These are phyloP conservation scores for Aquilaria agallochum DNA, from an alignment of 441 rosid genomes.

Conservation along the genomic window DNA sequence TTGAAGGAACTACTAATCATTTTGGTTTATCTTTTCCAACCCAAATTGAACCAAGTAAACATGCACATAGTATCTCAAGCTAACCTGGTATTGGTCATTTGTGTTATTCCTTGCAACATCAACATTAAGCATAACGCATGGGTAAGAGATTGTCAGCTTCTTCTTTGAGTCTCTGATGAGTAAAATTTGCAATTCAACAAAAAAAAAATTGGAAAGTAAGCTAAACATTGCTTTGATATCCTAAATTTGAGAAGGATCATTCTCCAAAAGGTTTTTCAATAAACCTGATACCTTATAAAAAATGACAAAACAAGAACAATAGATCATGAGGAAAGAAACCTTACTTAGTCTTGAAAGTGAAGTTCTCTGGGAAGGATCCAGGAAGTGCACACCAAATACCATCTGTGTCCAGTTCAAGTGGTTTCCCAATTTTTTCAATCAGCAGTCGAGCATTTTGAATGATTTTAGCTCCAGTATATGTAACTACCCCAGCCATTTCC, in stretches of 20 bases:
- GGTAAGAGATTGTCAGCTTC: conserved; percentile 92
- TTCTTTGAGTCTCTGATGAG: conserved; percentile 75
- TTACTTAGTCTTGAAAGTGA: conserved; percentile 91
- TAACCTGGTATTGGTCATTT: conserved; percentile 97
- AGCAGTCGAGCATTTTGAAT: conserved; percentile 97
- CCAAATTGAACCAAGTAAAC: neutral
- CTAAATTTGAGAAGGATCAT: neutral
- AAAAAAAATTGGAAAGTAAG: conserved; percentile 6
- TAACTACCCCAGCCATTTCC: conserved; percentile 99
- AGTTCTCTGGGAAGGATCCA: conserved; percentile 96
- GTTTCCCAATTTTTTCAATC: conserved; percentile 96
- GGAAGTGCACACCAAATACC: conserved; percentile 99
- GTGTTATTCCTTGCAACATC: conserved; percentile 97
- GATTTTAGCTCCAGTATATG: conserved; percentile 99
- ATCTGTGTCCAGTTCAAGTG: conserved; percentile 99
- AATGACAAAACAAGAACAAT: neutral
- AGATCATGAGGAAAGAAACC: conserved; percentile 18
- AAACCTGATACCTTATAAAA: neutral
- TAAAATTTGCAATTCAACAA: conserved; percentile 20
- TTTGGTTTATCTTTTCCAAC: neutral
- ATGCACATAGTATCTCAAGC: conserved; percentile 10
- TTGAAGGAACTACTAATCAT: too few species aligned
- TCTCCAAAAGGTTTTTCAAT: neutral
- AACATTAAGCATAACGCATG: conserved; percentile 98
- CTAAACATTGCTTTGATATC: neutral